Conservation (phyloP, 1,139 yeast species). For the Zygosaccharomyces pseudobailii region DNA sequence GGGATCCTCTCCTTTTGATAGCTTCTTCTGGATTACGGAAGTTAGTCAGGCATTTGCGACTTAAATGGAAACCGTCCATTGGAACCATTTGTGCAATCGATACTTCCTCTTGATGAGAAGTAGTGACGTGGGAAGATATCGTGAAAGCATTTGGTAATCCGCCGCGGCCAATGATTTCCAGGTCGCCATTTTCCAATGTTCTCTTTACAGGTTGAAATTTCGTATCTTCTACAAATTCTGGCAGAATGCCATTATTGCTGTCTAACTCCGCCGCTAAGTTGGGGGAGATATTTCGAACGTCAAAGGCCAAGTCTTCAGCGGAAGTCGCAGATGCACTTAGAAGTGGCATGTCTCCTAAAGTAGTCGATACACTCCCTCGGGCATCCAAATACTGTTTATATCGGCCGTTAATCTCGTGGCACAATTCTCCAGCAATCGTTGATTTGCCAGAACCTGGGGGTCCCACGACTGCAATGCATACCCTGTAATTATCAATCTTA, state of each 20-base stretch:
- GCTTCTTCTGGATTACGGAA: constrained; percentile 57
- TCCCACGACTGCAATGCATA: constrained; percentile 60
- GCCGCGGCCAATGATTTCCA: constrained; percentile 35
- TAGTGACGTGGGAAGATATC: constrained; percentile 7
- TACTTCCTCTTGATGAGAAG: constrained; percentile 4
- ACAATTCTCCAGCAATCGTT: constrained; percentile 50
- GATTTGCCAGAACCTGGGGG: constrained; percentile 84
- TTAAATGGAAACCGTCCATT: constrained; percentile 83
- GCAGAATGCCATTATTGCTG: constrained; percentile 36
- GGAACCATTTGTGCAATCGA: constrained; percentile 43
- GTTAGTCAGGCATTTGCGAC: constrained; percentile 48
- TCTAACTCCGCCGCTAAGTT: constrained; percentile 29
- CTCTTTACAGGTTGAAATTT: constrained; percentile 29
- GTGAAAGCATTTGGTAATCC: constrained; percentile 30
- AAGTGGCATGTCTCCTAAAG: too few relatives aligned
- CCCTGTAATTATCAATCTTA: constrained; percentile 38
- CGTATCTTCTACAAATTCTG: constrained; percentile 48
- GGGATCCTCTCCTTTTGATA: constrained; percentile 69
- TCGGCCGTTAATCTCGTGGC: constrained; percentile 37
- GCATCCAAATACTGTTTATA: constrained; percentile 12
- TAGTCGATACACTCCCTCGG: constrained; percentile 8
- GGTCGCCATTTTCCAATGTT: constrained; percentile 5
- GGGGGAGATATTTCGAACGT: constrained; percentile 13
- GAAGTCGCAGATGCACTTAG: constrained; percentile 2
- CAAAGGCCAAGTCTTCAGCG: constrained; percentile 11